phyloP scores from a whole-genome alignment of 352 stramenopile species.

The Halophytophthora polymorphica region DNA sequence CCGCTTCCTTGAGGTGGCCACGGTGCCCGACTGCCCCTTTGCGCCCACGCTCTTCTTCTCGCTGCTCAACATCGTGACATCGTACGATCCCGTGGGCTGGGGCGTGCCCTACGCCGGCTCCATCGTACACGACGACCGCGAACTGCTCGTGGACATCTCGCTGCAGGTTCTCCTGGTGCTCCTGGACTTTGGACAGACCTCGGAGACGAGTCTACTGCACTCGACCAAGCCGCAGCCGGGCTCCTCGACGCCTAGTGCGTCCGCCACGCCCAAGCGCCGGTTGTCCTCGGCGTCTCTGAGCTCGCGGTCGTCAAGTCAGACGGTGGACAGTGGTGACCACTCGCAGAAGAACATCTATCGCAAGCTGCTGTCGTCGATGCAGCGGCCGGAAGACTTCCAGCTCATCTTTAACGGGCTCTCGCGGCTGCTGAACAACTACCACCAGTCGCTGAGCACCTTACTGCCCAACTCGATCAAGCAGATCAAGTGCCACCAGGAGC shows the following conservation, averaged over 20 bases:
- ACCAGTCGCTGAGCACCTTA: conserved; percentile 92
- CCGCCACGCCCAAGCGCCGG: conserved; percentile 19
- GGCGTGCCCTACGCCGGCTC: conserved; percentile 86
- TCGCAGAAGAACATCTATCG: conserved; percentile 65
- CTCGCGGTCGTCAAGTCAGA: conserved; percentile 28
- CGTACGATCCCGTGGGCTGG: conserved; percentile 92
- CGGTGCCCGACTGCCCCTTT: conserved; percentile 89
- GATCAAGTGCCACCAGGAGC: conserved; percentile 96
- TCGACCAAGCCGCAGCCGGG: conserved; percentile 52
- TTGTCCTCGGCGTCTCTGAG: conserved; percentile 22
- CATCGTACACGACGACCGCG: conserved; percentile 88
- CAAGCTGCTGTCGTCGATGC: conserved; percentile 57
- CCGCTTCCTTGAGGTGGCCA: conserved; percentile 90
- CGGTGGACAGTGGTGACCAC: conserved; percentile 30
- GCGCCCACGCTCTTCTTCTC: conserved; percentile 95
- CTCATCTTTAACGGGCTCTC: conserved; percentile 93
- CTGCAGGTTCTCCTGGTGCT: conserved; percentile 94
- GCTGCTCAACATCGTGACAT: conserved; percentile 94
- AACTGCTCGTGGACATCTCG: conserved; percentile 90
- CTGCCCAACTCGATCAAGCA: conserved; percentile 92
- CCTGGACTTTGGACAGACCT: conserved; percentile 90
- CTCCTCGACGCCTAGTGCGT: conserved; percentile 27
- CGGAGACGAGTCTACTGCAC: conserved; percentile 34
- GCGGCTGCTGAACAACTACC: conserved; percentile 97
- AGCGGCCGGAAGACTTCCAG: conserved; percentile 87